Percentiles rank a stretch among this genome's conserved stretches.
These are phyloP conservation scores for Macrolepiota albuminosa DNA, from an alignment of 768 basidiomycete genomes.

Conservation along the genomic window DNA sequence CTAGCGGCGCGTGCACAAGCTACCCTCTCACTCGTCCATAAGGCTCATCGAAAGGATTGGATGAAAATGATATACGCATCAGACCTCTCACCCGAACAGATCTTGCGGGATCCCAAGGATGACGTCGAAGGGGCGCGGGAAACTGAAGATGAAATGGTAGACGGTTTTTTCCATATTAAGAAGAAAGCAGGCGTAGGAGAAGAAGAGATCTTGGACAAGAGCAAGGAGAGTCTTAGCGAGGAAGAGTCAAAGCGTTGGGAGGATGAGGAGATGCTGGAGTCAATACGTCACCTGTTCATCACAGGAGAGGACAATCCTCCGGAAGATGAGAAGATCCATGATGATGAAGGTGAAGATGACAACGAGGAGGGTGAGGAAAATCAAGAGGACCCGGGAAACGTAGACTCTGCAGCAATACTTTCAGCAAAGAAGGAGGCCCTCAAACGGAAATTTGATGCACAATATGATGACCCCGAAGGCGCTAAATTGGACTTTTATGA, in stretches of 20 bases:
- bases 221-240: conserved; percentile 52
- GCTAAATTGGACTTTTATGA: conserved; percentile 85
- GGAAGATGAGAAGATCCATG: conserved; percentile 29
- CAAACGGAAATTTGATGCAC: conserved; percentile 94
- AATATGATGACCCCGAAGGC: conserved; percentile 87
- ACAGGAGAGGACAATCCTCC: conserved; percentile 47
- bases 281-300: conserved; percentile 86
- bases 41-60: conserved; percentile 59
- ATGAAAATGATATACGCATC: conserved; percentile 81
- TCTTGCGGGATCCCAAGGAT: conserved; percentile 40
- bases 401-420: conserved; percentile 50
- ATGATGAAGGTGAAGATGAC: conserved; percentile 26
- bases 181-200: conserved; percentile 27
- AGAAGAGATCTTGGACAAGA: conserved; percentile 61
- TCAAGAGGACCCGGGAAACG: conserved; percentile 17
- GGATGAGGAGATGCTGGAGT: conserved; percentile 79
- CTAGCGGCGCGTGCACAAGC: conserved; percentile 42
- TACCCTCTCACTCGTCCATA: conserved; percentile 27
- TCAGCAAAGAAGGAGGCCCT: conserved; percentile 86
- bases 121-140: conserved; percentile 25
- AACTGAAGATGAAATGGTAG: conserved; percentile 34
- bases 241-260: conserved; percentile 72
- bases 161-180: conserved; percentile 73
- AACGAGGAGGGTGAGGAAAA: conserved; percentile 36
- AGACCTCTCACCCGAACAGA: conserved; percentile 62